A percentile compares a stretch with the other conserved stretches of the same genome.
Conservation (phyloP, 106 monocot species). For the Chionographis japonica region DNA sequence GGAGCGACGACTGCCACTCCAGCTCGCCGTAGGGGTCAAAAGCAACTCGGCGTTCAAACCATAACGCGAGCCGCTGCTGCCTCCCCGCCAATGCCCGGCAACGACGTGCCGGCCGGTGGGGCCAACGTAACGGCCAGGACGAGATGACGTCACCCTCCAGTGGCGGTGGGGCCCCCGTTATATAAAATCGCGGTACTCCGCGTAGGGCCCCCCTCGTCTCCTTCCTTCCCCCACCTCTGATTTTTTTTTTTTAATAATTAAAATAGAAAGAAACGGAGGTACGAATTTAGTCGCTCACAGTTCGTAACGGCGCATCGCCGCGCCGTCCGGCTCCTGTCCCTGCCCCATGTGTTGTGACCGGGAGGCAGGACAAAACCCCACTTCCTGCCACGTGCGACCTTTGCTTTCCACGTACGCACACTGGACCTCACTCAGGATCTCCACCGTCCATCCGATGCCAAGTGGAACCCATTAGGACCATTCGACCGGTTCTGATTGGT, state of each 20-base stretch:
- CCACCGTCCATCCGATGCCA: too few species aligned
- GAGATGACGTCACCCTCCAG: slow-evolving; percentile 19
- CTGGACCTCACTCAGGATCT: too few species aligned
- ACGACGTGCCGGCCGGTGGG: slow-evolving; percentile 1
- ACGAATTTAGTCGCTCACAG: slow-evolving; percentile 7
- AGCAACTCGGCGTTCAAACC: not conserved
- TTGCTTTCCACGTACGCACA: not conserved
- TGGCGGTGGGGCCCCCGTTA: slow-evolving; percentile 12
- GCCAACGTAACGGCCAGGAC: slow-evolving; percentile 18
- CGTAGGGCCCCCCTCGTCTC: not conserved
- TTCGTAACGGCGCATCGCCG: slow-evolving; percentile 40
- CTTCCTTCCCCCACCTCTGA: too few species aligned
- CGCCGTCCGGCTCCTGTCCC: slow-evolving; percentile 49
- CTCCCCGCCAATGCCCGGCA: not conserved
- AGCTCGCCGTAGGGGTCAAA: not conserved
- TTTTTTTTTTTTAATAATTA: not conserved
- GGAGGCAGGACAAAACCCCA: slow-evolving; percentile 1
- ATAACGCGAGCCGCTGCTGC: not conserved
- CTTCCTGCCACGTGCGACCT: slow-evolving; percentile 6
- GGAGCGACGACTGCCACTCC: not conserved
- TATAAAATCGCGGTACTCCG: not conserved
- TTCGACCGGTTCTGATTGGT: too few species aligned
- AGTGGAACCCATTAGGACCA: too few species aligned
- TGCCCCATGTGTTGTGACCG: slow-evolving; percentile 1
- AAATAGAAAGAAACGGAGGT: not conserved